Percentiles rank a stretch among this genome's conserved stretches.
phyloP scores from a whole-genome alignment of 371 early-diverging fungal genomes.

The Zychaea mexicana region DNA sequence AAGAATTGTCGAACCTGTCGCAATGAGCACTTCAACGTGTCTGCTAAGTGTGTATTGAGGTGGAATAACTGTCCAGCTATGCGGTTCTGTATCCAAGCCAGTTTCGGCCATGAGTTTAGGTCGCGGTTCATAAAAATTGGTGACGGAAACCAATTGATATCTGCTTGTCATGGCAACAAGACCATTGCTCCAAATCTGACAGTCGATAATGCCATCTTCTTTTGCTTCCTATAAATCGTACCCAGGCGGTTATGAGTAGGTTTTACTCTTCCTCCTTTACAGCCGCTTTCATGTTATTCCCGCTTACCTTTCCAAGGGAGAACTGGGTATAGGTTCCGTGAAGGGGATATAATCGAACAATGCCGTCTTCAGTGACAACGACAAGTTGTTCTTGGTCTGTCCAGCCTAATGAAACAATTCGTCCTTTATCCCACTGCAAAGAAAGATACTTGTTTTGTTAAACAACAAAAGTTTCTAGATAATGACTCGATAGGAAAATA shows the following conservation, averaged over 20 bases:
- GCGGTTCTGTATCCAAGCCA: slow-evolving; percentile 67
- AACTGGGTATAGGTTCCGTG: slow-evolving; percentile 82
- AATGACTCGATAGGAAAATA: neutral
- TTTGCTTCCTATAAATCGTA: slow-evolving; percentile 80
- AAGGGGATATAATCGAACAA: slow-evolving; percentile 80
- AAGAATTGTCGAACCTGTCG: slow-evolving; percentile 77
- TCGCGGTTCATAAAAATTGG: slow-evolving; percentile 84
- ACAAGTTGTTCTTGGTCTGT: slow-evolving; percentile 83
- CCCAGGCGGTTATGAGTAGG: too few relatives aligned
- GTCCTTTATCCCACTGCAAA: slow-evolving; percentile 87
- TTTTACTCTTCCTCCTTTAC: neutral
- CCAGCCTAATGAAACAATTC: slow-evolving; percentile 92
- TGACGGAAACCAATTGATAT: slow-evolving; percentile 78
- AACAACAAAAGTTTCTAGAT: too few relatives aligned
- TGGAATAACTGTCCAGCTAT: slow-evolving; percentile 89
- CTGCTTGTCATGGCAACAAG: slow-evolving; percentile 88
- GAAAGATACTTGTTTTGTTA: too few relatives aligned
- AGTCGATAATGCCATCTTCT: slow-evolving; percentile 79
- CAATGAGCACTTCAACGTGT: slow-evolving; percentile 88
- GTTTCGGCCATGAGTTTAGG: slow-evolving; percentile 81
- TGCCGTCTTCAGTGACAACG: slow-evolving; percentile 89
- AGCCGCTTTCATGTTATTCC: too few relatives aligned
- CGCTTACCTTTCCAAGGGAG: slow-evolving; percentile 81
- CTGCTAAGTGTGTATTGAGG: slow-evolving; percentile 86
- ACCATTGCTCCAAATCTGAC: slow-evolving; percentile 87